These are phyloP conservation scores for Metarhizium humberi DNA, from an alignment of 2,329 filamentous ascomycete species.

Conservation along the genomic window DNA sequence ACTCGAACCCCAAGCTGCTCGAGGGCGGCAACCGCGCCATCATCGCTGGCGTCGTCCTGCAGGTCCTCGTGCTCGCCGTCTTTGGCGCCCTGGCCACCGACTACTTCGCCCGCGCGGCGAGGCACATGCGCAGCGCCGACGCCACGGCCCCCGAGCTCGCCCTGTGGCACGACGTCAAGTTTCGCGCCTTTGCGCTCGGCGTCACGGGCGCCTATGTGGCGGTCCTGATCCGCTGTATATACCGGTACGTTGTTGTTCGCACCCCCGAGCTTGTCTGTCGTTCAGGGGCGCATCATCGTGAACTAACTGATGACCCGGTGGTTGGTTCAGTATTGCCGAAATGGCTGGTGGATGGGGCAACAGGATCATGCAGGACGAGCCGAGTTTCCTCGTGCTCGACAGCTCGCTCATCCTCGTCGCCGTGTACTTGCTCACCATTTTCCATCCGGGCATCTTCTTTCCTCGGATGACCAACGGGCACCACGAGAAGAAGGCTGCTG, in stretches of 20 bases:
- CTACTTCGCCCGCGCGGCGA: constrained; percentile 33
- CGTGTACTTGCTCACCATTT: constrained; percentile 37
- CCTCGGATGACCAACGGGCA: constrained; percentile 38
- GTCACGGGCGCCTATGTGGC: constrained; percentile 33
- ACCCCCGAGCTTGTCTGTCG: no score
- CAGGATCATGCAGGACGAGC: constrained; percentile 52
- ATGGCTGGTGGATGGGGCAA: constrained; percentile 58
- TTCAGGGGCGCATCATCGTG: no score
- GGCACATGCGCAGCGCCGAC: constrained; percentile 25
- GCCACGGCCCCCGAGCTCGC: constrained; percentile 20
- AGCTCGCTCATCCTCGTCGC: constrained; percentile 40
- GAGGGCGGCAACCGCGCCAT: constrained; percentile 40
- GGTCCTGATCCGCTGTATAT: constrained; percentile 44
- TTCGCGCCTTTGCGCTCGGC: constrained; percentile 34
- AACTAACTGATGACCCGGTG: no score
- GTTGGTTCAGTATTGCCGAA: constrained; percentile 41
- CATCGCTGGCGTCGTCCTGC: constrained; percentile 44
- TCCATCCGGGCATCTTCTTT: constrained; percentile 47
- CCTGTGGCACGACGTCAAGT: constrained; percentile 33
- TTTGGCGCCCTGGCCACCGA: constrained; percentile 37
- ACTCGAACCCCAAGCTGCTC: constrained; percentile 28
- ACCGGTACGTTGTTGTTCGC: constrained; percentile 31
- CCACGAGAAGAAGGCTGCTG: constrained; percentile 13
- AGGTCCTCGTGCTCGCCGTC: constrained; percentile 38
- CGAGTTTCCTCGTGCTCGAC: constrained; percentile 50